phyloP scores from a whole-genome alignment of 2,329 filamentous ascomycete genomes.

The Arachnopeziza araneosa region DNA sequence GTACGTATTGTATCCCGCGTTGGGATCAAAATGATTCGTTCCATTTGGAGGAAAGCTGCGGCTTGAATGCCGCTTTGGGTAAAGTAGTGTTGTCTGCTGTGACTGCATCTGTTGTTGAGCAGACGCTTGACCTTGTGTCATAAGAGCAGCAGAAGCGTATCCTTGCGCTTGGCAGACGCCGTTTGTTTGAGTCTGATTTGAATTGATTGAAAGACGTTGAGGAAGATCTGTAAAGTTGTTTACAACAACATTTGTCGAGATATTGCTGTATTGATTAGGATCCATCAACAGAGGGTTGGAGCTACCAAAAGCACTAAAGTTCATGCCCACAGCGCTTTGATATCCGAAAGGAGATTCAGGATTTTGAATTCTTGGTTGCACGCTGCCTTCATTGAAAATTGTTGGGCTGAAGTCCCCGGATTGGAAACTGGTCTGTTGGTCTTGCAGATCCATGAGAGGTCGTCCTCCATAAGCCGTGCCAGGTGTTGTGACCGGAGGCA shows the following conservation, averaged over 20 bases:
- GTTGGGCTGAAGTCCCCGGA: background rate
- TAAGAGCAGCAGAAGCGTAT: background rate
- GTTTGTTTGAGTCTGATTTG: background rate
- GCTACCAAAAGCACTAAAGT: background rate
- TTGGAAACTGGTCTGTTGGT: background rate
- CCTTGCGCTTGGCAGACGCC: background rate
- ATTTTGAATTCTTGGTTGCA: background rate
- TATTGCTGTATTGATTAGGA: background rate
- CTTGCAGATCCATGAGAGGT: background rate
- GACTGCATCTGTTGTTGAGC: background rate
- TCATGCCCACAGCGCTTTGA: background rate
- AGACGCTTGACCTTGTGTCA: background rate
- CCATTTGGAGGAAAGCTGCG: background rate
- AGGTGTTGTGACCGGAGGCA: background rate
- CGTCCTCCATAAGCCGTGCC: background rate
- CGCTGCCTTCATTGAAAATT: background rate
- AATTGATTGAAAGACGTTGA: background rate
- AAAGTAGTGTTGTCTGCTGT: background rate
- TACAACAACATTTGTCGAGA: background rate
- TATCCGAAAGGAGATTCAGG: background rate
- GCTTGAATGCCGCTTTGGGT: background rate
- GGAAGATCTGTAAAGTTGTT: background rate
- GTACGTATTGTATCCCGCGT: background rate
- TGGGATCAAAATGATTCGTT: background rate
- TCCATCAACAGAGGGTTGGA: background rate